Evolutionary conservation across 1,284 basidiomycete species (phyloP), one percentile per base, ranked within the genome.

Genomic region (Malassezia sp.): DNA sequence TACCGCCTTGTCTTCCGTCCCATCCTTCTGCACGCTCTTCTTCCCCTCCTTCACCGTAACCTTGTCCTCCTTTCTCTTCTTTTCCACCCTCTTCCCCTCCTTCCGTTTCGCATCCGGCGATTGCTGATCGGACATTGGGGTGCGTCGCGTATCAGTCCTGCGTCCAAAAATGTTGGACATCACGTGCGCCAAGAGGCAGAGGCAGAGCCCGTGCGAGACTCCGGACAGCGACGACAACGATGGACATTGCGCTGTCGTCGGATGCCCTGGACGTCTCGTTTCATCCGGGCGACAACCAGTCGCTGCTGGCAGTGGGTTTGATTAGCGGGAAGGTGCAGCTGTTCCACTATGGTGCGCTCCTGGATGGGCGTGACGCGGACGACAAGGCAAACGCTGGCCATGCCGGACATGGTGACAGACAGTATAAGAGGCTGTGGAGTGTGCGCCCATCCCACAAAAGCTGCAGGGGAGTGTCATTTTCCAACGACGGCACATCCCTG

Each of bases 191-290:
- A n/a, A n/a, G n/a, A n/a, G n/a, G n/a, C n/a, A n/a, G n/a, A n/a
- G n/a, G n/a, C n/a, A n/a, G 32, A 15, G 32, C 28, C 39, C 39
- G 39, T 41, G 39, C 39, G 43, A 38, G 45, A 4, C 2, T 56
- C 41, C 4, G 48, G n/a, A 22, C 37, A 28, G 9, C 54, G 18
- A 9, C 44, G 30, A 18, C 34, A 40, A 44, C 52, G 26, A 67
- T 70, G 63, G 60, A 69, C 52, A 63, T 70, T 24, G 56, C 61
- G 10, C 60, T 70, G 9, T 56, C 79, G 39, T 78, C 79, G 18
- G 84, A 93, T 71, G 80, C 88, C 28, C 90, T 93, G 69, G 89
- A 93, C 73, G 75, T 93, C 35, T 78, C 76, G 1, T 93, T 93
- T 66, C 85, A 90, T 61, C 88, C 89, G 0, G 74, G 73, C 1